A percentile compares a stretch with the other conserved stretches of the same genome.
phyloP scores from a whole-genome alignment of 345 rosid species.

The Salix suchowensis region DNA sequence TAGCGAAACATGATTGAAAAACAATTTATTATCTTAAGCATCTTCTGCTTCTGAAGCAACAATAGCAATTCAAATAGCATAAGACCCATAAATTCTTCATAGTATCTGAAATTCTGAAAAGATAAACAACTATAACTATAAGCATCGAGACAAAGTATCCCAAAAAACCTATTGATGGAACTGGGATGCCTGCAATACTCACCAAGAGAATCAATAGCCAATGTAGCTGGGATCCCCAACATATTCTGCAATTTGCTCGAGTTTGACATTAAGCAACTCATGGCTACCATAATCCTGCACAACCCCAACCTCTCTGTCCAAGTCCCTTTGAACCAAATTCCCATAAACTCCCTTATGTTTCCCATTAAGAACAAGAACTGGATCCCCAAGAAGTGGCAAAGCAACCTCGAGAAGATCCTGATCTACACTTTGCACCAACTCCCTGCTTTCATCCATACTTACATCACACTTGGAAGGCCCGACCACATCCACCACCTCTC shows the following conservation, averaged over 20 bases:
- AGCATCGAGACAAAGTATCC: background rate
- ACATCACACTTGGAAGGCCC: constrained; percentile 67
- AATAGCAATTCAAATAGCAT: background rate
- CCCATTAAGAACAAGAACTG: constrained; percentile 60
- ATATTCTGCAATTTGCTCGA: constrained; percentile 85
- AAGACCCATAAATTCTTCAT: background rate
- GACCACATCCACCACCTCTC: constrained; percentile 71
- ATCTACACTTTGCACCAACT: constrained; percentile 67
- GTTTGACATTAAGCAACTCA: constrained; percentile 54
- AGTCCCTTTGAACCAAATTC: constrained; percentile 62
- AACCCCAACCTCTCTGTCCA: constrained; percentile 55
- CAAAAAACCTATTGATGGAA: background rate
- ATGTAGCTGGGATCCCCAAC: constrained; percentile 52
- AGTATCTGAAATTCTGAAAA: background rate
- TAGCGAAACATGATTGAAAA: background rate
- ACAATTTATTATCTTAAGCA: background rate
- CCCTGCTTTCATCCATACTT: constrained; percentile 63
- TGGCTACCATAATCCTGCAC: constrained; percentile 63
- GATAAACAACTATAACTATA: background rate
- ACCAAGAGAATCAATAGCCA: constrained; percentile 11
- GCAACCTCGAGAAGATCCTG: constrained; percentile 87
- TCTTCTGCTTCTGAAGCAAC: background rate
- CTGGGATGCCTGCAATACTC: background rate
- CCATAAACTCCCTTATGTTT: constrained; percentile 71
- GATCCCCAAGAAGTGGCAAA: constrained; percentile 67